Base-by-base conservation (phyloP, 441 rosid species). In the Populus hybrid region DNA sequence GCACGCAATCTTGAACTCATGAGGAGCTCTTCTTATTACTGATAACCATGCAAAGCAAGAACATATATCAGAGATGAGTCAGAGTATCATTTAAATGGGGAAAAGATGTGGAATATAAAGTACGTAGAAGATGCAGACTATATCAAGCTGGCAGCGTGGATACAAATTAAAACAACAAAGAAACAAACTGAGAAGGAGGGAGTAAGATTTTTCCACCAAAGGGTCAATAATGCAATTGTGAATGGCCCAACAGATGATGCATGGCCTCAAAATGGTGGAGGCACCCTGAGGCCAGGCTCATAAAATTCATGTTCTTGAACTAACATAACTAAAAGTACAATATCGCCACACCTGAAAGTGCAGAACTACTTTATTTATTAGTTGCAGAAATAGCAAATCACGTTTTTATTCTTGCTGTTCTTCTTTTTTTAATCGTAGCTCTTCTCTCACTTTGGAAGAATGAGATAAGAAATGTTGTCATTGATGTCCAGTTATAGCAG, bases 11-110 rank as follows among this genome's bases (percentile, higher is more conserved):
- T 94, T 94, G 88, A 94, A 94, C 76, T 94, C 96, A 30, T 92
- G 96, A 64, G 98, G 98, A 28, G 98, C 94, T 84, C 97, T 90
- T 85, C 98, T 85, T 77, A 94, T 92, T 34, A 94, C 98, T 94
- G 66, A 61, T 61, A 61, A 4, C 6, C 66, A 61, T 21, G 66
- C 28, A 61, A 21, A 21, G 28, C 66, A 61, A 21, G 66, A 61
- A 61, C 66, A 61, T 9, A 61, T 3, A 21, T 61, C 66, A 61
- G 66, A 21, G 28, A 61, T 3, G 28, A 61, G 66, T 61, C 28
- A 61, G 66, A 61, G 28, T 0, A 61, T 61, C 28, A 61, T 61
- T 61, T 21, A 61, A 61, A 61, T 21, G 28, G 21, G 66, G 23
- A 21, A 61, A 21, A 4, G 14, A 61, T 61, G 66, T 21, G 28